Base-by-base conservation (phyloP, 2,329 filamentous ascomycete species). In the Fusarium compactum region DNA sequence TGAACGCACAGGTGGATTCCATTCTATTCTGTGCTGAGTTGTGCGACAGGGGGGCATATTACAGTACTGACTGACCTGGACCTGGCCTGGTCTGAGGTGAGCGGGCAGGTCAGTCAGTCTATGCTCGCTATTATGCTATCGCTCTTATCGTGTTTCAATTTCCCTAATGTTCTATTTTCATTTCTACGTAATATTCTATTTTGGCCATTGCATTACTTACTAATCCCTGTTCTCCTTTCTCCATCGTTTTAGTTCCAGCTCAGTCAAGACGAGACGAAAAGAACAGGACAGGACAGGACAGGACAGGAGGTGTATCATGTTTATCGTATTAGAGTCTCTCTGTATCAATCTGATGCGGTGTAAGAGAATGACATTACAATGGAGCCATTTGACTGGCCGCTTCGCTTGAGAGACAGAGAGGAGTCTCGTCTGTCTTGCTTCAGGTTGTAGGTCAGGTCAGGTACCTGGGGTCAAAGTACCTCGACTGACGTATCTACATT, bases 401-500 rank as follows among this genome's bases (percentile, higher is more conserved):
- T 22, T 22, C 22, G 45, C 45, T 47, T 53, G 34, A 41, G 32
- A 22, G n/a, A 25, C 25, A 27, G 12, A 43, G 41, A 43, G 48
- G 48, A 40, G 48, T 20, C 34, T 38, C 34, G 56, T 43, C 63
- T 53, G 41, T 40, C 55, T 65, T 66, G 72, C 67, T 73, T 63
- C 70, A 70, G 72, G 72, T 65, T 65, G 32, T 29, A 29, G 27
- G 27, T 29, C 27, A 11, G 10, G 27, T 29, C 27, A 38, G 60
- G 56, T 75, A 75, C 72, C 62, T 75, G 27, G 52, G 27, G 50
- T 40, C 62, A 67, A 71, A 68, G 72, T 75, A 75, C 72, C 65
- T 67, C 54, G 59, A 69, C 72, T 75, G 72, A 74, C 72, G 72
- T 74, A 75, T 74, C 60, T 74, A 73, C 70, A 68, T 72, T 38